Percentiles rank a stretch among this genome's conserved stretches.
Conservation (phyloP, 495 filamentous ascomycete species). For the Penicillium fimorum region DNA sequence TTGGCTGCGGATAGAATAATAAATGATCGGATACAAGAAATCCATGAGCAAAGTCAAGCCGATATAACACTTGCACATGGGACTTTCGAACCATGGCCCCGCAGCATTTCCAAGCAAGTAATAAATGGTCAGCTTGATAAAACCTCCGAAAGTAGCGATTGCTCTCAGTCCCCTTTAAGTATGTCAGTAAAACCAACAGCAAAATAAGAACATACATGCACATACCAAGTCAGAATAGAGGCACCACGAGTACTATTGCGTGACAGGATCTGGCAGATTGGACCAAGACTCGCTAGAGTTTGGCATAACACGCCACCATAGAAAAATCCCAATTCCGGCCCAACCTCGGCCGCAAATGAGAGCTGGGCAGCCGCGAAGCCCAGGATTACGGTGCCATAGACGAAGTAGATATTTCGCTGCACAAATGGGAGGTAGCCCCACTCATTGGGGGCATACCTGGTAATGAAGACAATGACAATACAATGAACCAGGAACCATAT, state of each 20-base stretch:
- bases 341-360: background rate
- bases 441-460: background rate
- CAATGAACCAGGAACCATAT: constrained; percentile 2
- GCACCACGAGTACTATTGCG: constrained; percentile 4
- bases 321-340: constrained; percentile 4
- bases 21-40: background rate
- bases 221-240: constrained; percentile 5
- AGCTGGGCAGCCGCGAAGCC: background rate
- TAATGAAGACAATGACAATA: background rate
- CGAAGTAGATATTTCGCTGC: background rate
- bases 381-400: background rate
- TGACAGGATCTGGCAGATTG: background rate
- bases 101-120: background rate
- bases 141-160: constrained; percentile 4
- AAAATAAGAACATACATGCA: background rate
- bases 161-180: background rate
- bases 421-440: background rate
- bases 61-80: constrained; percentile 3
- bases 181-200: background rate
- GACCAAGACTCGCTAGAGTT: constrained; percentile 1
- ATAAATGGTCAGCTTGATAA: constrained; percentile 4
- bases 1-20: background rate
- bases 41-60: background rate
- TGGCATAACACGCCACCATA: constrained; percentile 3
- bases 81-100: constrained; percentile 4